These are phyloP conservation scores for Ziziphus jujuba DNA, from an alignment of 306 rosid genomes.

Conservation along the genomic window DNA sequence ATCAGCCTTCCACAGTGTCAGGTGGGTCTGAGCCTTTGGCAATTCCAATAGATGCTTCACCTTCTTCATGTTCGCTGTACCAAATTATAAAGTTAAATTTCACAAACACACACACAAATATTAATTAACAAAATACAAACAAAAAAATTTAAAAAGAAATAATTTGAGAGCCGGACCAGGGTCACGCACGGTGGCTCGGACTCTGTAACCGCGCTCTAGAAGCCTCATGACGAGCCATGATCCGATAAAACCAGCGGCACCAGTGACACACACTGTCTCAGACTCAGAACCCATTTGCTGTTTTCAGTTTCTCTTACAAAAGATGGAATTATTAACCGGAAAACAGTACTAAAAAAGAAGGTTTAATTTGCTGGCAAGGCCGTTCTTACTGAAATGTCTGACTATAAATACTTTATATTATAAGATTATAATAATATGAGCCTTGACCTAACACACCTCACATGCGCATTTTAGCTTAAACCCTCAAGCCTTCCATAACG, in stretches of 20 bases:
- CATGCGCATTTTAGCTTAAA: background rate
- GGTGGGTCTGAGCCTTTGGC: conserved; percentile 45
- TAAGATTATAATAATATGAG: no score
- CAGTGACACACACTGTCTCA: conserved; percentile 64
- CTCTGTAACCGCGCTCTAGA: conserved; percentile 55
- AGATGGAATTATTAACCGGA: no score
- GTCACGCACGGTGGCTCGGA: conserved; percentile 81
- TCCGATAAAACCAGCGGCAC: conserved; percentile 71
- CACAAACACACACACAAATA: background rate
- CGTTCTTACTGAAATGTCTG: no score
- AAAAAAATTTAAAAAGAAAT: background rate
- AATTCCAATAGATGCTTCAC: conserved; percentile 73
- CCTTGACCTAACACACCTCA: background rate
- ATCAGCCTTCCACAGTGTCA: conserved; percentile 79
- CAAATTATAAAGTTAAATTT: background rate
- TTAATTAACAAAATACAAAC: no score
- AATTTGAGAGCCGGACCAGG: conserved; percentile 39
- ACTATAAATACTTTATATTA: no score
- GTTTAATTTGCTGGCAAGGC: no score
- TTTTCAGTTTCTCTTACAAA: background rate
- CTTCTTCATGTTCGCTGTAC: conserved; percentile 62
- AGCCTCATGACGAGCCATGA: conserved; percentile 87
- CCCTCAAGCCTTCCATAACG: conserved; percentile 7
- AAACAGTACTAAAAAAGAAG: no score
- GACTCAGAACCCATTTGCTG: conserved; percentile 9